A percentile compares a stretch with the other conserved stretches of the same genome.
phyloP scores from a whole-genome alignment of 23 red algal species.

The Gracilaria vermiculophylla region DNA sequence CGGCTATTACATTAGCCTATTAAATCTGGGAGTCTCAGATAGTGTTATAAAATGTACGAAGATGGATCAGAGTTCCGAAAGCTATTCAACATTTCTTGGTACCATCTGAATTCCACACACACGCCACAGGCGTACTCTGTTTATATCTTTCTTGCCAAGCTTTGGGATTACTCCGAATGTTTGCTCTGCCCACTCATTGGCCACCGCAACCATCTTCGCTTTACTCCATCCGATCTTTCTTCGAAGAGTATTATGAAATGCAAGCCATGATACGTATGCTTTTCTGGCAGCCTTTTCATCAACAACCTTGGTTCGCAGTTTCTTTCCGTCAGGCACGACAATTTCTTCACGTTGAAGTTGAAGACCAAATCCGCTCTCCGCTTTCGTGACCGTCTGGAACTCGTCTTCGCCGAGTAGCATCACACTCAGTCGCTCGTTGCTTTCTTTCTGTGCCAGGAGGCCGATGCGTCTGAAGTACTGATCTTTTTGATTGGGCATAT shows the following conservation, averaged over 20 bases:
- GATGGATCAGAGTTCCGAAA: no score
- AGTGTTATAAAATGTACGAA: no score
- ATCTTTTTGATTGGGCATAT: background rate
- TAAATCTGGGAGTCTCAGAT: no score
- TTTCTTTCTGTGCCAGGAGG: background rate
- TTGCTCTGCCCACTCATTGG: conserved; percentile 43
- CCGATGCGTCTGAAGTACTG: conserved; percentile 28
- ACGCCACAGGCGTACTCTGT: background rate
- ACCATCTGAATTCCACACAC: background rate
- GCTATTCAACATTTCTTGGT: no score
- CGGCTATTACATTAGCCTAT: no score
- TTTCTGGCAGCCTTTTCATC: conserved; percentile 18
- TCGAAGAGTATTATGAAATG: conserved; percentile 21
- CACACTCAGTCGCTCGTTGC: background rate
- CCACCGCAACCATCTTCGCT: background rate
- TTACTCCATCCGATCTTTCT: conserved; percentile 36
- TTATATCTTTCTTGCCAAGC: background rate
- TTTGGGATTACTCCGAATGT: conserved; percentile 37
- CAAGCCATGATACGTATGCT: conserved; percentile 46
- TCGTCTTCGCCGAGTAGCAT: conserved; percentile 16
- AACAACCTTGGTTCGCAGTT: background rate
- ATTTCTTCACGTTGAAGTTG: background rate
- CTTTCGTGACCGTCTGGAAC: background rate
- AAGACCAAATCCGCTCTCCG: conserved; percentile 7
- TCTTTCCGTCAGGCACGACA: background rate